Evolutionary conservation across 2,329 filamentous ascomycete genomes (phyloP), one percentile per base, ranked within the genome.

Genomic region (Alternaria viburni): DNA sequence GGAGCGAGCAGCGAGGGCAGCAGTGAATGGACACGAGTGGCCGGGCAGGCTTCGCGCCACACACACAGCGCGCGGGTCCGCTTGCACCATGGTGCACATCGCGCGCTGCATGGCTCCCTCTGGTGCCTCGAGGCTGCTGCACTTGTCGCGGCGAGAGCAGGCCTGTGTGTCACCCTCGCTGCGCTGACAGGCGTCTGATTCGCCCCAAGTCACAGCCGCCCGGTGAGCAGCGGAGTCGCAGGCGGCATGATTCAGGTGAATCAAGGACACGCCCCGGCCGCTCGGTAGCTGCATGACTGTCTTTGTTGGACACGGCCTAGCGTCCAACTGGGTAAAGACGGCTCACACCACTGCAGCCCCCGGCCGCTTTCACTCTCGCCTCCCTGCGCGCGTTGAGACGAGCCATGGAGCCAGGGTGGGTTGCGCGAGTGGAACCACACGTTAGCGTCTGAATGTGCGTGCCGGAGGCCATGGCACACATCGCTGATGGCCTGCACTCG

Each of bases 61-160:
- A 65, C 54, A 58, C 54, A 30, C 52, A 36, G 49, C 49, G 59
- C 66, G 62, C 60, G 54, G 56, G 60, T 57, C 57, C 62, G 52
- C 47, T 46, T 57, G 55, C 30, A 41, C 51, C 30, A 19, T 51
- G 26, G 30, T 15, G 49, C 49, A 36, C 49, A n/a, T 41, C 15
- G 49, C 49, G 21, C 49, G 32, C 30, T 52, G 30, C 49, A 52
- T 21, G 15, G 30, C 28, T 51, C 49, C 28, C 56, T 23, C 49
- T 65, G 64, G 70, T 65, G 65, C 64, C 62, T 74, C 69, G 64
- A 74, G 66, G 68, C 68, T 74, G 73, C 70, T 73, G 70, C 71
- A 72, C 59, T 69, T 68, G 65, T 69, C 67, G 71, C 72, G 63
- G 74, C 72, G 71, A 71, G 70, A 68, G 66, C 69, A 63, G 62